Evolutionary conservation across 2,329 filamentous ascomycete species (phyloP).

Genomic region (Cladosporium phlei): DNA sequence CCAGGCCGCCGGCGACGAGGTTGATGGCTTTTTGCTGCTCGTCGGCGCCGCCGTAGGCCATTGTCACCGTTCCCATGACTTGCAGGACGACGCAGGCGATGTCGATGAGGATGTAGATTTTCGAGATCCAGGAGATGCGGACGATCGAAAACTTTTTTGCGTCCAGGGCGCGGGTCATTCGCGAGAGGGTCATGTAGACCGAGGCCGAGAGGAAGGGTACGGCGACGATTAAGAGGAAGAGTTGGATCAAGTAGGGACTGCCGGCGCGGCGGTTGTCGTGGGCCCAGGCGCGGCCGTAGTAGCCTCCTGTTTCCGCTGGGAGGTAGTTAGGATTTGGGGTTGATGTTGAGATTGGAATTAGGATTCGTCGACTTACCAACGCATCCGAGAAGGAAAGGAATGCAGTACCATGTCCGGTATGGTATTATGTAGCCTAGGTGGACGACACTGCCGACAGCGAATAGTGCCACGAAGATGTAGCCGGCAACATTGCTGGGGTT

Average conservation of each 20-base stretch:
- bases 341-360: not conserved
- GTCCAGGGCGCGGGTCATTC: conserved; percentile 31
- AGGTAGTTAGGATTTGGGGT: not conserved
- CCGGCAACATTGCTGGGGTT: not conserved
- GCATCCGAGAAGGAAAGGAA: conserved; percentile 35
- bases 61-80: conserved; percentile 38
- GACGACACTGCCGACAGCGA: not conserved
- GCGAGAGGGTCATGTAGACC: conserved; percentile 44
- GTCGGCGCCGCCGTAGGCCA: conserved; percentile 1
- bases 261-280: conserved; percentile 34
- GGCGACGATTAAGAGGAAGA: conserved; percentile 40
- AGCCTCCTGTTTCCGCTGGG: conserved; percentile 41
- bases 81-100: conserved; percentile 51
- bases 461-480: not conserved
- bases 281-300: conserved; percentile 36
- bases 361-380: conserved; percentile 28
- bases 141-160: conserved; percentile 36
- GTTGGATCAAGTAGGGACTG: conserved; percentile 39
- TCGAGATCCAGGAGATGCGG: conserved; percentile 45
- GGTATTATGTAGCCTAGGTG: conserved; percentile 1
- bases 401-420: conserved; percentile 33
- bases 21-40: not conserved
- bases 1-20: not conserved
- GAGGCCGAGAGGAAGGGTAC: conserved; percentile 45
- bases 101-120: conserved; percentile 53